Evolutionary conservation across 108 stramenopile species (phyloP).

Genomic region (Parmales sp.): DNA sequence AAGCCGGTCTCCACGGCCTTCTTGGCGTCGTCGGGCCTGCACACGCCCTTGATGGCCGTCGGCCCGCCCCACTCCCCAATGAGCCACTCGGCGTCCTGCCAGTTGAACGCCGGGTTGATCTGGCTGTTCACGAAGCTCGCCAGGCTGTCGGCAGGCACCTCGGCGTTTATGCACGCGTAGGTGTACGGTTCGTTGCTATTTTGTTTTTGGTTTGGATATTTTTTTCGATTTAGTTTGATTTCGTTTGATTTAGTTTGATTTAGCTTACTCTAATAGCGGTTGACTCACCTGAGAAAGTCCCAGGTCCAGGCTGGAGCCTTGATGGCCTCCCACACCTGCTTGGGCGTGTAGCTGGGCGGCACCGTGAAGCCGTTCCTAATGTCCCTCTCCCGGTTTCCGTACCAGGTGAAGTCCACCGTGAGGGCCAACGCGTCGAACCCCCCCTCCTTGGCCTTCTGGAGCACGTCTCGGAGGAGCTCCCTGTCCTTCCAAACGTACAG

Average conservation of each 20-base stretch:
- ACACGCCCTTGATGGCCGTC: slow-evolving; percentile 91
- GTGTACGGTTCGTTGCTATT: slow-evolving; percentile 78
- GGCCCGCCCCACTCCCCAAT: slow-evolving; percentile 79
- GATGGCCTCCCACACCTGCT: slow-evolving; percentile 60
- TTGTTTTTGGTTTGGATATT: no score
- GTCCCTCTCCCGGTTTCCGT: slow-evolving; percentile 90
- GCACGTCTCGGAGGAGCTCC: slow-evolving; percentile 79
- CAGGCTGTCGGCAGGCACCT: slow-evolving; percentile 78
- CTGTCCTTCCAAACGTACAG: slow-evolving; percentile 97
- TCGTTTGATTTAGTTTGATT: no score
- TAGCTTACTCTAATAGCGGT: no score
- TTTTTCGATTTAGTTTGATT: no score
- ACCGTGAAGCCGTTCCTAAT: slow-evolving; percentile 93
- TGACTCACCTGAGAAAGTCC: slow-evolving; percentile 74
- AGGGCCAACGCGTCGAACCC: slow-evolving; percentile 87
- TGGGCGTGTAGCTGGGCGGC: slow-evolving; percentile 73
- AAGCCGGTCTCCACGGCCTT: slow-evolving; percentile 81
- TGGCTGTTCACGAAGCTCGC: slow-evolving; percentile 92
- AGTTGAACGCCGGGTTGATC: slow-evolving; percentile 81
- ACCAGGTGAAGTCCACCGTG: slow-evolving; percentile 94
- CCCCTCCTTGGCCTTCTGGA: slow-evolving; percentile 83
- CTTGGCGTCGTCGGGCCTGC: slow-evolving; percentile 87
- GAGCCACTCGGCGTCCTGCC: slow-evolving; percentile 94
- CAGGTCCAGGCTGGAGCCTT: slow-evolving; percentile 80
- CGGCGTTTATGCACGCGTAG: slow-evolving; percentile 76